Evolutionary conservation across 176 grass and related monocot genomes (phyloP).

Genomic region (Rhynchospora tenuis): DNA sequence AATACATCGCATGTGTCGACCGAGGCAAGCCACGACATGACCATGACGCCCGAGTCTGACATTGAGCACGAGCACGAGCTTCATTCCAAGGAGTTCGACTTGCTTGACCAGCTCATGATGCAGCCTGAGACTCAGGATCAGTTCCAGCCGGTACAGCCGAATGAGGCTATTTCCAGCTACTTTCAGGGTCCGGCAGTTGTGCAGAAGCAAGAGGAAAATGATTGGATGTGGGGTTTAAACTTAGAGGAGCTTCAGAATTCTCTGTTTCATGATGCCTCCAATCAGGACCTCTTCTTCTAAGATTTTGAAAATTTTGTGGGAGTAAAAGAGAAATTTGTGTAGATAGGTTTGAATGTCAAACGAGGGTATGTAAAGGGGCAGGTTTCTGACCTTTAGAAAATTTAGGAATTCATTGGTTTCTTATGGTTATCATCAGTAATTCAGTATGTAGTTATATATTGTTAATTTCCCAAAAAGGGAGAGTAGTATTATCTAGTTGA

Average conservation of each 20-base stretch:
- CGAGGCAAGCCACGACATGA: conserved; percentile 15
- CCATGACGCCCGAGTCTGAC: conserved; percentile 40
- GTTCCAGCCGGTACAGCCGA: neutral
- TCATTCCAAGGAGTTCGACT: neutral
- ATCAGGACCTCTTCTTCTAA: conserved; percentile 25
- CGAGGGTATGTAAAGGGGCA: neutral
- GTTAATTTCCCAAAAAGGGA: neutral
- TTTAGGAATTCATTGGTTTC: conserved; percentile 18
- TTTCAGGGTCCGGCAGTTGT: neutral
- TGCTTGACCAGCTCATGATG: neutral
- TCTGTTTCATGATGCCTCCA: neutral
- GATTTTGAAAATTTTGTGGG: neutral
- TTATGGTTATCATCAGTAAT: neutral
- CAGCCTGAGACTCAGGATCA: neutral
- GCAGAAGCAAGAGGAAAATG: conserved; percentile 19
- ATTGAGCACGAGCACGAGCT: conserved; percentile 27
- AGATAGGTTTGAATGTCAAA: neutral
- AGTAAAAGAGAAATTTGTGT: neutral
- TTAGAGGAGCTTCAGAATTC: conserved; percentile 30
- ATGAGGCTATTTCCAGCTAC: neutral
- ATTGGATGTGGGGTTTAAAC: conserved; percentile 35
- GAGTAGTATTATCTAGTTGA: neutral
- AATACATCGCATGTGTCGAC: neutral
- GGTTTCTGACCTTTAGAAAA: neutral
- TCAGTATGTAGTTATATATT: neutral